A percentile compares a stretch with the other conserved stretches of the same genome.
Conservation (phyloP, 1,139 yeast species). For the Taiozyma sp. region DNA sequence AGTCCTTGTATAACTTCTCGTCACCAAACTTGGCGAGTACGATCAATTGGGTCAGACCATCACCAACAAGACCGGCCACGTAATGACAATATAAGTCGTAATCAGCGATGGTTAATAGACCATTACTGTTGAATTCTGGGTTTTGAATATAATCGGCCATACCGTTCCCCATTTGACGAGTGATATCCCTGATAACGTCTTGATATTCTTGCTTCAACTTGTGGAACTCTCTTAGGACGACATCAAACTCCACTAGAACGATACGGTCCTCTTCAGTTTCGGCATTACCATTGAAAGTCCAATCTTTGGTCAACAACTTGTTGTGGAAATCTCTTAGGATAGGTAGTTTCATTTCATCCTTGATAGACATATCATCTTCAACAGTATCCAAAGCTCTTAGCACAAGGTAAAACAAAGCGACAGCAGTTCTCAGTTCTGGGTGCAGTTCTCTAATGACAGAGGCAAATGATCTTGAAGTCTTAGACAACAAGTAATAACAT, state of each 20-base stretch:
- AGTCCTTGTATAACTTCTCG: conserved; percentile 44
- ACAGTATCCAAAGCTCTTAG: conserved; percentile 92
- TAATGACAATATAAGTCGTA: conserved; percentile 92
- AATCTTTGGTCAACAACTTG: conserved; percentile 57
- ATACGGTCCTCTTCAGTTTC: conserved; percentile 78
- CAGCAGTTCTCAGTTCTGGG: conserved; percentile 81
- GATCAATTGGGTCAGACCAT: conserved; percentile 82
- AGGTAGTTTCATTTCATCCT: conserved; percentile 67
- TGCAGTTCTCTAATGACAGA: conserved; percentile 89
- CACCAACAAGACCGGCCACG: conserved; percentile 98
- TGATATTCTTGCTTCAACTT: conserved; percentile 72
- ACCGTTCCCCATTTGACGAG: conserved; percentile 89
- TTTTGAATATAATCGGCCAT: conserved; percentile 92
- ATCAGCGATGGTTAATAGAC: conserved; percentile 73
- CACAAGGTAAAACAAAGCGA: conserved; percentile 79
- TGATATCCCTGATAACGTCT: conserved; percentile 71
- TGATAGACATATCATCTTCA: conserved; percentile 93
- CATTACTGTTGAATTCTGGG: conserved; percentile 73
- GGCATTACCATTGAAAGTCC: conserved; percentile 77
- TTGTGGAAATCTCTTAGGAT: conserved; percentile 64
- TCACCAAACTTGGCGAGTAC: conserved; percentile 65
- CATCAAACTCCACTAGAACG: conserved; percentile 74
- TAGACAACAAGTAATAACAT: conserved; percentile 64
- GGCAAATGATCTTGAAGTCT: conserved; percentile 87
- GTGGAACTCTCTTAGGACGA: conserved; percentile 66